These are phyloP conservation scores for Lachnellula suecica DNA, from an alignment of 2,329 filamentous ascomycete species.

Conservation along the genomic window DNA sequence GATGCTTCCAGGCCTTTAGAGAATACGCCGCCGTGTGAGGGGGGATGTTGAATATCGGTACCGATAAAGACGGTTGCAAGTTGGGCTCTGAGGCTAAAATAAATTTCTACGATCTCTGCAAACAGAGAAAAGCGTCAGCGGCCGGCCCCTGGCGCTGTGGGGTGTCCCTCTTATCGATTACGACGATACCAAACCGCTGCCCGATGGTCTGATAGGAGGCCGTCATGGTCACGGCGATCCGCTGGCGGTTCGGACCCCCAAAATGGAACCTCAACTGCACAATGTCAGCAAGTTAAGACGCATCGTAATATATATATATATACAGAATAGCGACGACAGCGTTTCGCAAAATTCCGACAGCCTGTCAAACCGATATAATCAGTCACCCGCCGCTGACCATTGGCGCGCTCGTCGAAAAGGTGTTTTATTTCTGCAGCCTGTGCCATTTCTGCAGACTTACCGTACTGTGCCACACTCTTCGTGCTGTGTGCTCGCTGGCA, in stretches of 20 bases:
- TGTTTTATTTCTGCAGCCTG: slow-evolving; percentile 12
- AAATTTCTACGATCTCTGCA: not conserved
- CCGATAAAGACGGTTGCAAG: not conserved
- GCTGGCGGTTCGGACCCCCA: slow-evolving; percentile 8
- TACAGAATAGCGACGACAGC: slow-evolving; percentile 4
- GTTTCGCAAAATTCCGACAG: slow-evolving; percentile 15
- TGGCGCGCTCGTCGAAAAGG: slow-evolving; percentile 7
- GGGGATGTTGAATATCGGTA: slow-evolving; percentile 1
- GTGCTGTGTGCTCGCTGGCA: slow-evolving; percentile 4
- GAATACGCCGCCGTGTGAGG: slow-evolving; percentile 5
- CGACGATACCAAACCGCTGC: slow-evolving; percentile 17
- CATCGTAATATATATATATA: not conserved
- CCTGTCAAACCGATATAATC: slow-evolving; percentile 11
- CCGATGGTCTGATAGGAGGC: slow-evolving; percentile 2
- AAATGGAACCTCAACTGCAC: too few species aligned
- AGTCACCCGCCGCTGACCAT: slow-evolving; percentile 14
- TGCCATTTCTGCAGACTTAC: slow-evolving; percentile 2
- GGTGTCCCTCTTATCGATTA: not conserved
- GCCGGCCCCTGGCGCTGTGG: not conserved
- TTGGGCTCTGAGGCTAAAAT: not conserved
- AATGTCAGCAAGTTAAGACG: not conserved
- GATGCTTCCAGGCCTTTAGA: not conserved
- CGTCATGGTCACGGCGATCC: not conserved
- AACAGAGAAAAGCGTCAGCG: not conserved
- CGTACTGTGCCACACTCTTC: slow-evolving; percentile 5